phyloP scores from a whole-genome alignment of 306 rosid species.

The Malus sylvestris region DNA sequence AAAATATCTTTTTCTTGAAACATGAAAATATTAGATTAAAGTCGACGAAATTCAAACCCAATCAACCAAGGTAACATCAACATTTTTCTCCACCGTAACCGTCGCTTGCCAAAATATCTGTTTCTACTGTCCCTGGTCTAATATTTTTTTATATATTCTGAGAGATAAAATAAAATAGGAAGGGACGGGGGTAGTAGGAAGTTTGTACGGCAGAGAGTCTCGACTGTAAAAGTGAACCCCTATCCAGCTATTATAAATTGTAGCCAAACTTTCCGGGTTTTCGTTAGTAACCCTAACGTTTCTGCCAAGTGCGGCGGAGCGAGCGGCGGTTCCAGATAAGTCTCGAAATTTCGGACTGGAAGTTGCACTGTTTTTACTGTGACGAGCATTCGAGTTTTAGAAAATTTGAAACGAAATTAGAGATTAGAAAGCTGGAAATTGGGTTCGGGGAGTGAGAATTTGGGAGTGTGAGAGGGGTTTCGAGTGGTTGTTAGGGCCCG shows the following conservation, averaged over 20 bases:
- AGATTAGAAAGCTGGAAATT: not conserved
- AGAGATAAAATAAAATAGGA: no score
- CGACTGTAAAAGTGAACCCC: not conserved
- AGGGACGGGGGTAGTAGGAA: not conserved
- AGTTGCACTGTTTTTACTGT: not conserved
- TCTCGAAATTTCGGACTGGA: not conserved
- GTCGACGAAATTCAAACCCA: no score
- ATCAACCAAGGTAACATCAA: accelerated
- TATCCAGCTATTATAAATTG: not conserved
- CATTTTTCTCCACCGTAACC: no score
- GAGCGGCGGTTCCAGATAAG: not conserved
- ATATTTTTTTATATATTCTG: no score
- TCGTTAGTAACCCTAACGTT: not conserved
- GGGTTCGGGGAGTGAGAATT: not conserved
- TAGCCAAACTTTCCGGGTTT: not conserved
- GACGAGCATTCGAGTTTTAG: not conserved
- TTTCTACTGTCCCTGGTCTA: no score
- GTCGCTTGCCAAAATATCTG: no score
- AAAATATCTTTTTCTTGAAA: not conserved
- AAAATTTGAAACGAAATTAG: not conserved
- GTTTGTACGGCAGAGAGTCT: not conserved
- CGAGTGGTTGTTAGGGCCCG: not conserved
- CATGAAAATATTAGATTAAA: no score
- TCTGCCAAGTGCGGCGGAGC: not conserved
- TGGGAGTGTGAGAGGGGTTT: not conserved